Evolutionary conservation across 257 asterid genomes (phyloP).

Genomic region (Nicotiana sylvestris): DNA sequence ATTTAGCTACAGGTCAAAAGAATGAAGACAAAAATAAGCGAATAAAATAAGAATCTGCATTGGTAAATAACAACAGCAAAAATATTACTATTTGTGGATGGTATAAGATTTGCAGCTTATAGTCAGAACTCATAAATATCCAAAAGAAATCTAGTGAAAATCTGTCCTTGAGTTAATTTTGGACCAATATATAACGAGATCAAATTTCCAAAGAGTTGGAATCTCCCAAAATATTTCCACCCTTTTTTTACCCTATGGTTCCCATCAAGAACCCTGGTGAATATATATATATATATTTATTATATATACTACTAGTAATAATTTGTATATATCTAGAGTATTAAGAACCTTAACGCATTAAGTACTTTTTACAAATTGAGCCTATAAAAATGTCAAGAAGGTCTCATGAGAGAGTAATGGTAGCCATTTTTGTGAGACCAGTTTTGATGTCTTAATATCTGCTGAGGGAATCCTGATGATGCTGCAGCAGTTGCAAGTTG

Average conservation of each 20-base stretch:
- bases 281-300: neutral
- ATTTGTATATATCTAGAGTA: neutral
- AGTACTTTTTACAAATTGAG: no score
- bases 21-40: neutral
- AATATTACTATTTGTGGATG: neutral
- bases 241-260: neutral
- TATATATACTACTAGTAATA: neutral
- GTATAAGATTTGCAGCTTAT: constrained; percentile 1
- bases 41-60: neutral
- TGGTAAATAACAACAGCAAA: constrained; percentile 6
- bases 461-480: constrained; percentile 95
- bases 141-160: constrained; percentile 6
- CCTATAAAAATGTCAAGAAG: constrained; percentile 19
- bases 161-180: neutral
- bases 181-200: neutral
- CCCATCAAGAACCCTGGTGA: constrained; percentile 3
- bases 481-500: constrained; percentile 80
- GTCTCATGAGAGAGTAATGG: constrained; percentile 49
- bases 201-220: neutral
- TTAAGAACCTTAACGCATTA: neutral
- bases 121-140: neutral
- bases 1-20: neutral
- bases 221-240: neutral
- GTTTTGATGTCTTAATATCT: constrained; percentile 37
- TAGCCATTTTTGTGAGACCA: constrained; percentile 62